A percentile compares a stretch with the other conserved stretches of the same genome.
phyloP scores from a whole-genome alignment of 495 filamentous ascomycete genomes.

The Lophiostoma macrostomum region DNA sequence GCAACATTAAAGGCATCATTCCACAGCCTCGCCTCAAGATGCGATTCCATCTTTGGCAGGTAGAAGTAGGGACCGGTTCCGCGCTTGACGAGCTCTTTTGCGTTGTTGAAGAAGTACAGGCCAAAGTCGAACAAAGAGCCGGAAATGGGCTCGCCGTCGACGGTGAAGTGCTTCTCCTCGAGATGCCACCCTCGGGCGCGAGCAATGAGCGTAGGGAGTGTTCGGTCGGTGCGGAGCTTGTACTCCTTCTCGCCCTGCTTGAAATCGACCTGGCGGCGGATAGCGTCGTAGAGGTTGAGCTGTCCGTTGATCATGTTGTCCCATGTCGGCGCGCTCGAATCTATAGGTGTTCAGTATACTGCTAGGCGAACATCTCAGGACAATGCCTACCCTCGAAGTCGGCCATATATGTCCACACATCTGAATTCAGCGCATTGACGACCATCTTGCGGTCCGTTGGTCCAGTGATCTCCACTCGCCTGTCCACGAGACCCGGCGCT shows the following conservation, averaged over 20 bases:
- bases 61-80: constrained; percentile 97
- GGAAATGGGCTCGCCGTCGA: constrained; percentile 93
- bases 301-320: constrained; percentile 99
- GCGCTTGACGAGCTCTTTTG: constrained; percentile 76
- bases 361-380: background rate
- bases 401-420: constrained; percentile 99
- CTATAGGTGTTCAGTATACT: constrained; percentile 46
- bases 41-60: constrained; percentile 98
- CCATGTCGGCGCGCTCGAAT: constrained; percentile 97
- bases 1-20: constrained; percentile 98
- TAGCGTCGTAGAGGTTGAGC: constrained; percentile 96
- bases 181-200: constrained; percentile 64
- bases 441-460: constrained; percentile 99
- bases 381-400: constrained; percentile 80
- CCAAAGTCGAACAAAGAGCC: constrained; percentile 96
- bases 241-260: constrained; percentile 94
- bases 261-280: constrained; percentile 93
- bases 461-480: constrained; percentile 97
- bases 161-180: constrained; percentile 96
- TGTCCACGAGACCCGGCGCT: constrained; percentile 89
- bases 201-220: constrained; percentile 65
- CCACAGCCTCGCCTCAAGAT: constrained; percentile 96
- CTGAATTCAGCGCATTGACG: constrained; percentile 92
- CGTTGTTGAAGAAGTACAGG: constrained; percentile 99
- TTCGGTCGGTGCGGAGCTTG: constrained; percentile 88